A percentile compares a stretch with the other conserved stretches of the same genome.
phyloP scores from a whole-genome alignment of 2,329 filamentous ascomycete genomes.

The Cytospora piceae region DNA sequence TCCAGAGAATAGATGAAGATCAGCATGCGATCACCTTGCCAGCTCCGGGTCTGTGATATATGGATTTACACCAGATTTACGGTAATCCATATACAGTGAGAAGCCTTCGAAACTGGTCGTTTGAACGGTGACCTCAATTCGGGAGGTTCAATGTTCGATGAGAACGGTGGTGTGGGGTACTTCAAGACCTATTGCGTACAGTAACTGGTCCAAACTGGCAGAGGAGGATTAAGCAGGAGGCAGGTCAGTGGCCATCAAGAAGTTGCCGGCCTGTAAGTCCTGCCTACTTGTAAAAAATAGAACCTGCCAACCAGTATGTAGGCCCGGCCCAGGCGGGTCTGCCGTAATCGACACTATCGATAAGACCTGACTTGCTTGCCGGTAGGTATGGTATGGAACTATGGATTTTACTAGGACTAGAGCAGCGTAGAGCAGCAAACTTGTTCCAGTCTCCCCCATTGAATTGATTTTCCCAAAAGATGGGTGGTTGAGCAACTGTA shows the following conservation, averaged over 20 bases:
- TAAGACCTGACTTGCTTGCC: not conserved
- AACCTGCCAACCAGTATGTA: not conserved
- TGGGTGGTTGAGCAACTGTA: not conserved
- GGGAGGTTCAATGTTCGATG: not conserved
- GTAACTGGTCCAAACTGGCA: not conserved
- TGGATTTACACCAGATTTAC: not conserved
- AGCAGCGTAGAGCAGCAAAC: not conserved
- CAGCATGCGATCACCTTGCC: not conserved
- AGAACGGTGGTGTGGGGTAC: not conserved
- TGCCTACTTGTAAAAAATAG: not conserved
- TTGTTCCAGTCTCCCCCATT: not conserved
- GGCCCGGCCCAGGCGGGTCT: constrained; percentile 6
- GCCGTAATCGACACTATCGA: constrained; percentile 8
- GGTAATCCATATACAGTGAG: not conserved
- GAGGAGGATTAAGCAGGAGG: not conserved
- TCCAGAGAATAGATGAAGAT: not conserved
- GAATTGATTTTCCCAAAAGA: not conserved
- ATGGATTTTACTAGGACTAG: not conserved
- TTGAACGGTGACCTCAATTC: not conserved
- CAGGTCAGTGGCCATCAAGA: too few relatives aligned
- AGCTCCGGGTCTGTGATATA: not conserved
- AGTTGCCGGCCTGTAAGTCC: not conserved
- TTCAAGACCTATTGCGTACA: not conserved
- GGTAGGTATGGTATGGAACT: not conserved
- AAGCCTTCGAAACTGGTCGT: not conserved